Base-by-base conservation (phyloP, 2,329 filamentous ascomycete species). In the Huntiella omanensis region DNA sequence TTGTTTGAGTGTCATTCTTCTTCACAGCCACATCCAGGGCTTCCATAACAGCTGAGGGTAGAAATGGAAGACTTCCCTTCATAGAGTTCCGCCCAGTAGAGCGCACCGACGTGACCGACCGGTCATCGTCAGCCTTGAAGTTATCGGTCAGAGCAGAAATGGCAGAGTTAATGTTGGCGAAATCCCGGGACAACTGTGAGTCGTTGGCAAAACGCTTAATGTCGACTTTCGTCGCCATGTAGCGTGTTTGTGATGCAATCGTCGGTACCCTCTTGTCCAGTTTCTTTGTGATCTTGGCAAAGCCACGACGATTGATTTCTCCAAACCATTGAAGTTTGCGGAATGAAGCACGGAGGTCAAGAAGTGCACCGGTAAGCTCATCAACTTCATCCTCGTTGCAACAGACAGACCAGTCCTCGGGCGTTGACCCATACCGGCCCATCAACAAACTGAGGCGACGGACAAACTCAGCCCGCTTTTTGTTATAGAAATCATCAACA, bases 281-380 rank as follows among this genome's bases (percentile, higher is more conserved):
- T 64, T 98, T 98, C 68, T 98, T 98, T 44, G 91, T 94, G 61
- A 98, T 98, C 66, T 98, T 98, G 60, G 92, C 76, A 57, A 98
- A 98, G 2, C 91, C 91, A 52, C 84, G 73, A 45, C 87, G 76
- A 61, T 98, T 98, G 56, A 96, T 88, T 63, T 96, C 88, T 43
- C 87, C 88, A 59, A 96, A 98, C 87, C 87, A 96, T 60, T 93
- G 83, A 45, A 98, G 68, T 56, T 96, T 96, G 50, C 91, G 75
- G 53, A 96, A 64, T 58, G 92, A 83, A 45, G 79, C 80, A 48
- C 91, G 76, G 50, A 96, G 69, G 62, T 98, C 91, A 32, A 96
- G 72, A 43, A 98, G 67, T 33, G 87, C 86, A 33, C 82, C 85
- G 67, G 92, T 82, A 40, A 96, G 69, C 62, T 98, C 91, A 60